phyloP scores from a whole-genome alignment of 73 alveolate genomes.

The Stentor coeruleus region DNA sequence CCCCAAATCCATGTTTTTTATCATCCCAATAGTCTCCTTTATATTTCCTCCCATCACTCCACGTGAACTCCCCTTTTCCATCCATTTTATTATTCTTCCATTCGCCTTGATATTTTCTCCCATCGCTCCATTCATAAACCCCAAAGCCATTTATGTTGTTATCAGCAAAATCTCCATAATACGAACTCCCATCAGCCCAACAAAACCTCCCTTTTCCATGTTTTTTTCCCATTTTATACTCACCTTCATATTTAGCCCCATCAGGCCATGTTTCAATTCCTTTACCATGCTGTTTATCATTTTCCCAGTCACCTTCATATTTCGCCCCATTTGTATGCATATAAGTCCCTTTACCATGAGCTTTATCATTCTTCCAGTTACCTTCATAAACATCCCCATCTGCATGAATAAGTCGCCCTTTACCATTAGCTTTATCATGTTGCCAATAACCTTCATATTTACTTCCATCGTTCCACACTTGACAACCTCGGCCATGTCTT shows the following conservation, averaged over 20 bases:
- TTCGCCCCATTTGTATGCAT: slow-evolving; percentile 61
- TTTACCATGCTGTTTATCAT: slow-evolving; percentile 72
- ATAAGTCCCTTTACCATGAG: slow-evolving; percentile 72
- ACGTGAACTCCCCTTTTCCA: slow-evolving; percentile 60
- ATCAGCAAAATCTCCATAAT: slow-evolving; percentile 61
- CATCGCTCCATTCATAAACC: slow-evolving; percentile 59
- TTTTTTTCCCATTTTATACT: slow-evolving; percentile 51
- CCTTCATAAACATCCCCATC: slow-evolving; percentile 60
- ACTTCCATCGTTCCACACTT: slow-evolving; percentile 25
- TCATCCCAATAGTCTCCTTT: slow-evolving; percentile 32
- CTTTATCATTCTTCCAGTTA: slow-evolving; percentile 47
- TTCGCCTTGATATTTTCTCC: slow-evolving; percentile 54
- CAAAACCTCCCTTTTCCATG: slow-evolving; percentile 63
- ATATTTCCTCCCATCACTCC: slow-evolving; percentile 64
- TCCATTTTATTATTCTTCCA: slow-evolving; percentile 63
- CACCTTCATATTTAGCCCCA: slow-evolving; percentile 66
- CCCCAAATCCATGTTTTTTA: slow-evolving; percentile 23
- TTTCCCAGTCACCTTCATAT: slow-evolving; percentile 78
- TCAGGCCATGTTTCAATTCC: slow-evolving; percentile 81
- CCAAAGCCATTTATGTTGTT: slow-evolving; percentile 69
- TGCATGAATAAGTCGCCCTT: slow-evolving; percentile 43
- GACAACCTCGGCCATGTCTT: slow-evolving; percentile 9
- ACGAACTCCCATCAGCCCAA: slow-evolving; percentile 63
- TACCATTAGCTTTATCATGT: slow-evolving; percentile 34
- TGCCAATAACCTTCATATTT: slow-evolving; percentile 41